Percentiles rank a stretch among this genome's conserved stretches.
These are phyloP conservation scores for Hanseniaspora hatyaiensis DNA, from an alignment of 805 yeast species.

Conservation along the genomic window DNA sequence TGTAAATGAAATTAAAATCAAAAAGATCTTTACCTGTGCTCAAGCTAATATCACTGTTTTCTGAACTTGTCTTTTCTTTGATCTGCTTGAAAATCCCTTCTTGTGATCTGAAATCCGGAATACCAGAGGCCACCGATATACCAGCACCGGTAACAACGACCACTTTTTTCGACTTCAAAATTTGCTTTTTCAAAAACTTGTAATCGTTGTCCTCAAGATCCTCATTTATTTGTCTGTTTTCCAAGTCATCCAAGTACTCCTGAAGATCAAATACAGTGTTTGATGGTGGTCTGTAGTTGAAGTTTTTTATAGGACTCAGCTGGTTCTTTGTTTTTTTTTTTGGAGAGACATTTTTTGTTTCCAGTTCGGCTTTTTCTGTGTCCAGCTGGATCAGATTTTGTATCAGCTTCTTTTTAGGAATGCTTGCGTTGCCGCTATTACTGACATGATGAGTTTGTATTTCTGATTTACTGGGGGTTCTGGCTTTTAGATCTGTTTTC, in stretches of 20 bases:
- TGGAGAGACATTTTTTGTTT: background rate
- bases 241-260: slow-evolving; percentile 17
- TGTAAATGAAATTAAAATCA: slow-evolving; percentile 59
- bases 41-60: slow-evolving; percentile 21
- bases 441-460: background rate
- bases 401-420: slow-evolving; percentile 9
- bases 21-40: slow-evolving; percentile 57
- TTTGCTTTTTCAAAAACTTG: slow-evolving; percentile 41
- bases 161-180: slow-evolving; percentile 44
- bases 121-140: slow-evolving; percentile 79
- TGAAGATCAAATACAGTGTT: slow-evolving; percentile 36
- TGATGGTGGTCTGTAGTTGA: slow-evolving; percentile 37
- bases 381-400: slow-evolving; percentile 8
- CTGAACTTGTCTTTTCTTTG: slow-evolving; percentile 29
- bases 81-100: slow-evolving; percentile 60
- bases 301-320: slow-evolving; percentile 21
- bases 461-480: background rate
- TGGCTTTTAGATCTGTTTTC: slow-evolving; percentile 2
- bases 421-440: background rate
- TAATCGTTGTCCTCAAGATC: slow-evolving; percentile 25
- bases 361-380: background rate
- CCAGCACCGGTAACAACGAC: slow-evolving; percentile 82
- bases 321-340: slow-evolving; percentile 7
- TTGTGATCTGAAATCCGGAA: slow-evolving; percentile 76
- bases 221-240: background rate